A percentile compares a stretch with the other conserved stretches of the same genome.
phyloP scores from a whole-genome alignment of 164 flowering plant genomes.

The Kalanchoe fedtschenkoi region DNA sequence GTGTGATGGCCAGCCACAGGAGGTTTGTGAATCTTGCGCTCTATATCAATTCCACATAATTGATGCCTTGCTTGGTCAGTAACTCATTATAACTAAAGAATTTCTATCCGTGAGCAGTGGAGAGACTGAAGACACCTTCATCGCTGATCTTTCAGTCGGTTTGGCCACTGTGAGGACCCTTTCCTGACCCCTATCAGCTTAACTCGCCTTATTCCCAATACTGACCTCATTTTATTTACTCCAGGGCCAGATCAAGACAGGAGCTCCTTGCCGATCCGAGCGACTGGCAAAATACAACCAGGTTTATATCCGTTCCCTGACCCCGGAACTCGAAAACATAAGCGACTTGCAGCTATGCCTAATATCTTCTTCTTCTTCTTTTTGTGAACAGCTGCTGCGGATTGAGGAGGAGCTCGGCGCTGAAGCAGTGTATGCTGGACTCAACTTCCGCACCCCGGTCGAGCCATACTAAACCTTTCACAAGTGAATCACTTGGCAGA shows the following conservation, averaged over 20 bases:
- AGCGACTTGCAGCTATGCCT: too few relatives aligned
- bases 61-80: neutral
- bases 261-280: slow-evolving; percentile 94
- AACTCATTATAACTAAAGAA: neutral
- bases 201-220: neutral
- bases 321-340: neutral
- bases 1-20: slow-evolving; percentile 95
- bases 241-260: slow-evolving; percentile 92
- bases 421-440: slow-evolving; percentile 79
- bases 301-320: slow-evolving; percentile 19
- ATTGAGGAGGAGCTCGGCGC: slow-evolving; percentile 87
- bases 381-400: slow-evolving; percentile 43
- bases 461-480: slow-evolving; percentile 48
- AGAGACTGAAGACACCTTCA: slow-evolving; percentile 91
- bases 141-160: slow-evolving; percentile 86
- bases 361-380: neutral
- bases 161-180: slow-evolving; percentile 56
- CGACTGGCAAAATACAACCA: slow-evolving; percentile 91
- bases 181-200: neutral
- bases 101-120: slow-evolving; percentile 43
- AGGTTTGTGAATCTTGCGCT: slow-evolving; percentile 39
- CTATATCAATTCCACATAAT: neutral
- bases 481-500: neutral
- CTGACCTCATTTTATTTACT: neutral
- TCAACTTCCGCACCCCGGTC: slow-evolving; percentile 71